Base-by-base conservation (phyloP, 306 rosid genomes). In the Aeschynomene evenia region DNA sequence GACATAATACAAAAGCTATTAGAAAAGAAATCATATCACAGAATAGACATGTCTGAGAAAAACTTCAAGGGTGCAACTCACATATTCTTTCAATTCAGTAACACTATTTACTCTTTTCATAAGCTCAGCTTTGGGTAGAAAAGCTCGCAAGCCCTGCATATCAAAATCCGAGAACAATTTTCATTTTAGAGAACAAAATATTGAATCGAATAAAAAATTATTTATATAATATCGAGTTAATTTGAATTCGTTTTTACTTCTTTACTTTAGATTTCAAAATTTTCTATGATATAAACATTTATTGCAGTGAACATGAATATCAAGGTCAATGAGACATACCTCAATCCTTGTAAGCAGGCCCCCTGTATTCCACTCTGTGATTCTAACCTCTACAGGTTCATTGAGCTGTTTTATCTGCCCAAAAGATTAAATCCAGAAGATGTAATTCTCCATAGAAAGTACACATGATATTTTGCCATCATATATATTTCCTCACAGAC, bases 281-380 rank as follows among this genome's bases (percentile, higher is more conserved):
- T n/a, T n/a, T n/a, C n/a, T n/a, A n/a, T n/a, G 58, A 58, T 19
- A 70, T 45, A 19, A 42, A 9, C 34, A 33, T 70, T 26, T 66
- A 40, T 6, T 40, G 26, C 19, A 61, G 29, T 62, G 52, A 31
- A 22, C 72, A 24, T 52, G 31, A 53, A 34, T 29, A 68, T 56
- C 26, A 57, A 49, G 24, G 46, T 31, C 19, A 49, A 58, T 23
- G 66, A 14, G 58, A 81, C 79, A 56, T 65, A 86, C 97, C 96
- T 86, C 97, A 55, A 91, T 85, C 85, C 97, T 86, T 19, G 96
- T 85, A 6, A 91, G 88, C 71, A 91, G 89, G 34, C 97, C 97
- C 16, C 95, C 91, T 0, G 92, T 81, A 66, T 91, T 91, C 97
- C 97, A 91, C 77, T 88, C 91, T 46, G 88, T 85, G 76, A 91